Evolutionary conservation across 2,329 filamentous ascomycete species (phyloP).

Genomic region (Fusarium stilboides): DNA sequence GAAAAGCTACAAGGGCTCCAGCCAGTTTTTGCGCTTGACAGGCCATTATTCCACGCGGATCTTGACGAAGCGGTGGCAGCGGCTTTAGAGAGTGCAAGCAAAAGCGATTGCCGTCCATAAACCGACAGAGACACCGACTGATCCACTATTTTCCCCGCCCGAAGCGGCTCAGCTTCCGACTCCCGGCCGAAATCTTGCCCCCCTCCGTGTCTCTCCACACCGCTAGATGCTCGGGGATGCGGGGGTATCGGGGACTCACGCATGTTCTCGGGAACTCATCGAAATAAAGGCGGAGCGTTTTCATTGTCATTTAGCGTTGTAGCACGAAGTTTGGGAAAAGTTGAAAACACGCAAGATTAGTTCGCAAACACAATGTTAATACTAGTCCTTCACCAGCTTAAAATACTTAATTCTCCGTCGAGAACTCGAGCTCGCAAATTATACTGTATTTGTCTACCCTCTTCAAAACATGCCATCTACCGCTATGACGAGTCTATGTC

Average conservation of each 20-base stretch:
- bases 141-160: not conserved
- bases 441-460: not conserved
- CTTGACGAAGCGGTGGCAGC: constrained; percentile 60
- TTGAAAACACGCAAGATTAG: too few species aligned
- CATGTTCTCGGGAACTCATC: too few species aligned
- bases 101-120: constrained; percentile 18
- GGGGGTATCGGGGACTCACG: constrained; percentile 14
- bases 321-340: constrained; percentile 1
- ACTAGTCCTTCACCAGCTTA: too few species aligned
- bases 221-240: not conserved
- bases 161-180: constrained; percentile 4
- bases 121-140: constrained; percentile 11
- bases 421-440: too few species aligned
- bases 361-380: too few species aligned
- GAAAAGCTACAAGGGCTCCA: constrained; percentile 13
- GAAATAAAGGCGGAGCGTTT: too few species aligned
- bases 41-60: constrained; percentile 66
- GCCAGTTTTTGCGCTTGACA: constrained; percentile 59
- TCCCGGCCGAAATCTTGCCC: not conserved
- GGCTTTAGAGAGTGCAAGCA: constrained; percentile 35
- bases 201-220: constrained; percentile 4
- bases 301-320: too few species aligned
- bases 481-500: constrained; percentile 10
- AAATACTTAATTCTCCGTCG: too few species aligned
- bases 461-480: not conserved